These are phyloP conservation scores for Exophiala bonariae DNA, from an alignment of 2,329 filamentous ascomycete species.

Conservation along the genomic window DNA sequence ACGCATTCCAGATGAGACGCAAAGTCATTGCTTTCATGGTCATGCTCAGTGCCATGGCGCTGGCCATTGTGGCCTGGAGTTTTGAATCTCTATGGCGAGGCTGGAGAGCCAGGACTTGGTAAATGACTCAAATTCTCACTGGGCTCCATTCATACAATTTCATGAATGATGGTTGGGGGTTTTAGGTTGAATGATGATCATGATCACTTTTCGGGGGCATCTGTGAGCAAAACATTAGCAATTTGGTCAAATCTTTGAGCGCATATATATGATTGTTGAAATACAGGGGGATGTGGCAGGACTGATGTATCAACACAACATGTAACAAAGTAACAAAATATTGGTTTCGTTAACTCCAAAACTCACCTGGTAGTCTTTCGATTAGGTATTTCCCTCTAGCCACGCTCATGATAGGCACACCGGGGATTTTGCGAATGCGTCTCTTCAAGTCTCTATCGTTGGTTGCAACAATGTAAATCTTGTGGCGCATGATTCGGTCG, in stretches of 20 bases:
- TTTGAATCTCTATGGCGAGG: conserved; percentile 19
- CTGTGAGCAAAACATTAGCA: conserved; percentile 4
- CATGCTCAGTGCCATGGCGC: conserved; percentile 33
- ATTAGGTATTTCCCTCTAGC: conserved; percentile 91
- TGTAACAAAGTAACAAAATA: too few species aligned
- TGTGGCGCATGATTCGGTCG: conserved; percentile 69
- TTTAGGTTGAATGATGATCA: not conserved
- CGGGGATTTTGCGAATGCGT: conserved; percentile 77
- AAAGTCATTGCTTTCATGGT: conserved; percentile 55
- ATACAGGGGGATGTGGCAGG: not conserved
- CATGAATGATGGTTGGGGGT: too few species aligned
- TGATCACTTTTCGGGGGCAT: conserved; percentile 26
- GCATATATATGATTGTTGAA: not conserved
- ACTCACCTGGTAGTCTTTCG: conserved; percentile 74
- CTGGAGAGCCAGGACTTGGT: conserved; percentile 17
- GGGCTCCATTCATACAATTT: too few species aligned
- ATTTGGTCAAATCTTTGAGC: conserved; percentile 5
- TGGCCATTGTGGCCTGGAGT: conserved; percentile 31
- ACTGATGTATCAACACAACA: not conserved
- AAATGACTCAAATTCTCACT: too few species aligned
- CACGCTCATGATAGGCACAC: conserved; percentile 70
- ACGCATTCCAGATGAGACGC: conserved; percentile 62
- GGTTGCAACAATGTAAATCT: conserved; percentile 76
- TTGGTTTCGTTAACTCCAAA: too few species aligned
- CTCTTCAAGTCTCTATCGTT: conserved; percentile 75